Conservation (phyloP, 163 green algal species). For the Trebouxia gelatinosa region DNA sequence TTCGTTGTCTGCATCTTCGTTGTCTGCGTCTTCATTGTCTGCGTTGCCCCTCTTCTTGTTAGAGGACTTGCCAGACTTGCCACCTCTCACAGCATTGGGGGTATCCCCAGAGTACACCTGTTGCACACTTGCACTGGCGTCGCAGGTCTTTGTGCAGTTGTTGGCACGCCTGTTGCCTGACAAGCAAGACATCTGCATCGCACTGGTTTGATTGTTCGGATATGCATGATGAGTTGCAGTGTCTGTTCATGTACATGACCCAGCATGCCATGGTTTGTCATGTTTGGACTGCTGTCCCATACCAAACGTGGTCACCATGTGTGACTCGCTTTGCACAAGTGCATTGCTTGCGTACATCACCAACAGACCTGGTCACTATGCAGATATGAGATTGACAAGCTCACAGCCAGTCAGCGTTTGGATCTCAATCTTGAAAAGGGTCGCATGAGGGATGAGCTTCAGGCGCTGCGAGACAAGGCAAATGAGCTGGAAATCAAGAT, state of each 20-base stretch:
- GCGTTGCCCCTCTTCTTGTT: not conserved
- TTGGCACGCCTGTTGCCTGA: no score
- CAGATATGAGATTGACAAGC: slow-evolving; percentile 96
- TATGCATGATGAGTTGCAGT: no score
- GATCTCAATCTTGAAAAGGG: slow-evolving; percentile 97
- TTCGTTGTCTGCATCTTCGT: not conserved
- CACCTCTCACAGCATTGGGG: slow-evolving; percentile 73
- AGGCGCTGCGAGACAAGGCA: slow-evolving; percentile 80
- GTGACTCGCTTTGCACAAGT: not conserved
- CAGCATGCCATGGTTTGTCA: no score
- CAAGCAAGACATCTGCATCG: no score
- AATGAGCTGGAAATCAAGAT: slow-evolving; percentile 88
- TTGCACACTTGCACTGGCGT: not conserved
- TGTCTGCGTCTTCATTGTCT: not conserved
- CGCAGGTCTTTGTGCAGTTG: not conserved
- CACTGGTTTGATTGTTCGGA: no score
- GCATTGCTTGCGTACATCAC: not conserved
- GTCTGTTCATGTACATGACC: no score
- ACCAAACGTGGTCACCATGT: no score
- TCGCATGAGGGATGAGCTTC: slow-evolving; percentile 81
- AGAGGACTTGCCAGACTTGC: slow-evolving; percentile 27
- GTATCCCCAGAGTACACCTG: slow-evolving; percentile 78
- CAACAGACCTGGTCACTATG: not conserved
- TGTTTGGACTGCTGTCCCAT: not conserved
- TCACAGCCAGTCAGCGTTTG: slow-evolving; percentile 87